Base-by-base conservation (phyloP, 2,329 filamentous ascomycete species). In the Ascochyta pisi region DNA sequence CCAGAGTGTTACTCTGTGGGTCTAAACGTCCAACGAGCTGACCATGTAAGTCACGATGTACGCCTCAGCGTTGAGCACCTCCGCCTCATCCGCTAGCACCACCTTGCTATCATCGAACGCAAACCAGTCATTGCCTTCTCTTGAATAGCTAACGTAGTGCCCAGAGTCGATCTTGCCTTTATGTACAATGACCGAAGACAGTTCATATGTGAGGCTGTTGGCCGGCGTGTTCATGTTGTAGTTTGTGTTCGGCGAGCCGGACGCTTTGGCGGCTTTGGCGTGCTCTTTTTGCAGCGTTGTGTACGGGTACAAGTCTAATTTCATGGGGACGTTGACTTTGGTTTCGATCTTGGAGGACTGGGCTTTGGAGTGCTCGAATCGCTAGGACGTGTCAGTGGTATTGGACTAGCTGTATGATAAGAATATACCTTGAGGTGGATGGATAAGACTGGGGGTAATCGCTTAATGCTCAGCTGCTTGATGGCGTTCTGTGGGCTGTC, bases 51-150 rank as follows among this genome's bases (percentile, higher is more conserved):
- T 96, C 49, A 98, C 80, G 54, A 98, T 81, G 75, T 97, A 98
- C 0, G 94, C 92, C 73, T 96, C 89, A 13, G 91, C 91, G 27
- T 84, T 85, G 38, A 98, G 82, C 3, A 98, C 94, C 57, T 97
- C 91, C 5, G 89, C 90, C 71, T 95, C 89, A 42, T 86, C 86
- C 2, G 91, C 94, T 52, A 93, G 73, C 58, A 93, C 91, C 23
- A 98, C 94, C 73, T 92, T 92, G 73, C 95, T 93, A 72, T 98
- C 94, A 70, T 98, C 96, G 77, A 97, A 97, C 51, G 91, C 87
- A 75, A 96, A 96, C 94, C 94, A 98, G 84, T 96, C 71, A 51
- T 91, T 89, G 4, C 88, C 90, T 56, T 94, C 89, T 42, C 91
- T 82, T 57, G 90, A 92, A 74, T 96, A 97, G n/a, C 89, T 91